Evolutionary conservation across 805 yeast genomes (phyloP).

Genomic region (Cyberlindnera veronae): DNA sequence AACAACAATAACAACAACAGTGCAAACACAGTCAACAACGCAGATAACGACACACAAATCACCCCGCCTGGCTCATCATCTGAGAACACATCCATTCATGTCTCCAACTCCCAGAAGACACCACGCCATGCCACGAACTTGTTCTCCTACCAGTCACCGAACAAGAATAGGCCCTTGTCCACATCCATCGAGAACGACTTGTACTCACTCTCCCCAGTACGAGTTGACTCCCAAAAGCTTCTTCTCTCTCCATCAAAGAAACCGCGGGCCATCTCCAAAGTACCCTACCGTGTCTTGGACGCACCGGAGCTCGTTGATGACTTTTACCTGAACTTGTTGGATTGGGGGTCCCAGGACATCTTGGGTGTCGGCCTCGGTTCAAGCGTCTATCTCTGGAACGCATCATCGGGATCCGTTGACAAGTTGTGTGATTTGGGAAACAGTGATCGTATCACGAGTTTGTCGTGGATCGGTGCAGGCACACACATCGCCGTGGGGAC

Average conservation of each 20-base stretch:
- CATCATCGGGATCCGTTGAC: conserved; percentile 76
- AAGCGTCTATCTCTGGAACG: conserved; percentile 88
- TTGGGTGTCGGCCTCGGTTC: conserved; percentile 89
- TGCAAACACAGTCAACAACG: conserved; percentile 28
- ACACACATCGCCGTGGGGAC: conserved; percentile 95
- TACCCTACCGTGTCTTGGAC: conserved; percentile 89
- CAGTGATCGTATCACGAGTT: conserved; percentile 72
- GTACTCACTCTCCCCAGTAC: conserved; percentile 80
- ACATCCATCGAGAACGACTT: conserved; percentile 68
- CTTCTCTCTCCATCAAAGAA: conserved; percentile 80
- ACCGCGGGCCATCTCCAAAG: conserved; percentile 72
- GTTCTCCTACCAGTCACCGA: conserved; percentile 73
- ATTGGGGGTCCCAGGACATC: conserved; percentile 90
- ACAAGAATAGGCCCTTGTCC: conserved; percentile 53
- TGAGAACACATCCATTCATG: conserved; percentile 13
- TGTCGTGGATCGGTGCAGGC: conserved; percentile 93
- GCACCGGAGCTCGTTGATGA: conserved; percentile 96
- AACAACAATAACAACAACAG: conserved; percentile 18
- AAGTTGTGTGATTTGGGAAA: conserved; percentile 71
- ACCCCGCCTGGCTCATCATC: conserved; percentile 33
- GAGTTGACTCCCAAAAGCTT: conserved; percentile 80
- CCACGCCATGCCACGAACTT: conserved; percentile 49
- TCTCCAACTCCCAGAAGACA: conserved; percentile 27
- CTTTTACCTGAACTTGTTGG: conserved; percentile 80
- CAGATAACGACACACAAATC: conserved; percentile 28